phyloP scores from a whole-genome alignment of 768 basidiomycete species.

The Lactifluus subvellereus region DNA sequence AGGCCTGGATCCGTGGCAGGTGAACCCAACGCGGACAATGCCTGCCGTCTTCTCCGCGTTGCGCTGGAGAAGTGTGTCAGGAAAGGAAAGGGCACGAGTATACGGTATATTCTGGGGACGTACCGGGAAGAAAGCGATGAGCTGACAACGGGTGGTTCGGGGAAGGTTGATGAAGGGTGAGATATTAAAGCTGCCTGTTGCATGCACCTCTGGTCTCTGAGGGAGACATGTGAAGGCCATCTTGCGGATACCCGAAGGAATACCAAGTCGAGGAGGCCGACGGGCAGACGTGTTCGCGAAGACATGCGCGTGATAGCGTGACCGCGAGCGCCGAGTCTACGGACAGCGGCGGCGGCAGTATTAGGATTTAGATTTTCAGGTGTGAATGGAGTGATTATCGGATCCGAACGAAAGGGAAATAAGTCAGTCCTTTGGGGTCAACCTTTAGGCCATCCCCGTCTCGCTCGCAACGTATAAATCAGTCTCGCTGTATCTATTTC shows the following conservation, averaged over 20 bases:
- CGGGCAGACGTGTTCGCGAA: background rate
- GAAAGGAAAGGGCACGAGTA: no score
- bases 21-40: background rate
- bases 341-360: no score
- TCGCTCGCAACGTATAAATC: background rate
- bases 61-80: background rate
- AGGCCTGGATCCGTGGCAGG: background rate
- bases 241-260: background rate
- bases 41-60: background rate
- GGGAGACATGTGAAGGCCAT: background rate
- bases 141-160: background rate
- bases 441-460: no score
- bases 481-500: no score
- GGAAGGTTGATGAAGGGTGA: background rate
- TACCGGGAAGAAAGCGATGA: background rate
- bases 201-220: background rate
- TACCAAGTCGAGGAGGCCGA: background rate
- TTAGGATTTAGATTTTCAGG: background rate
- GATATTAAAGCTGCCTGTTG: conserved; percentile 10
- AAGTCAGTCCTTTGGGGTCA: no score
- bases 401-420: background rate
- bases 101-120: background rate
- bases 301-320: background rate
- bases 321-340: no score
- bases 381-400: background rate